These are phyloP conservation scores for Alternaria gaisen DNA, from an alignment of 2,329 filamentous ascomycete genomes.

Conservation along the genomic window DNA sequence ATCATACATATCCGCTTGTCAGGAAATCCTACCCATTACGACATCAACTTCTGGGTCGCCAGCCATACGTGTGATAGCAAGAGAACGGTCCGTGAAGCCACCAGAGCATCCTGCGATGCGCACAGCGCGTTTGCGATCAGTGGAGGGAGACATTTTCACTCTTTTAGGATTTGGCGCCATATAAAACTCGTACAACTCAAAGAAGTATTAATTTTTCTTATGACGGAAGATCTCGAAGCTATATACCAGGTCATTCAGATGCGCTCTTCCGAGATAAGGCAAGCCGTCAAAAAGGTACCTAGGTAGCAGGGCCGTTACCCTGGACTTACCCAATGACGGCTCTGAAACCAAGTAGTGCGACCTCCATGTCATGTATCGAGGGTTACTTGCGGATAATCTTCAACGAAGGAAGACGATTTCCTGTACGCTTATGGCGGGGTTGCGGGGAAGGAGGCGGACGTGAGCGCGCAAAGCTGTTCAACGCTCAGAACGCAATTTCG, in stretches of 20 bases:
- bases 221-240: constrained; percentile 1
- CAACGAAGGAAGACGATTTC: constrained; percentile 7
- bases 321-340: constrained; percentile 16
- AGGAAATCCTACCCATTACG: constrained; percentile 29
- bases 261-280: constrained; percentile 10
- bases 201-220: neutral
- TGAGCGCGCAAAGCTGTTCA: neutral
- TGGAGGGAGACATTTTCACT: constrained; percentile 22
- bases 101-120: constrained; percentile 50
- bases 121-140: constrained; percentile 34
- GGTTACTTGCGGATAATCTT: constrained; percentile 8
- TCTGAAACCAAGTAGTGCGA: constrained; percentile 4
- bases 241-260: constrained; percentile 18
- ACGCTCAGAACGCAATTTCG: neutral
- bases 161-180: constrained; percentile 16
- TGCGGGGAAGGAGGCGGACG: constrained; percentile 3
- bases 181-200: neutral
- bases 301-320: constrained; percentile 13
- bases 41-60: constrained; percentile 39
- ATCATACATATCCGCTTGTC: neutral
- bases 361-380: constrained; percentile 13
- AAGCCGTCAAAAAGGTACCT: neutral
- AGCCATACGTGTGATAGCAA: constrained; percentile 46
- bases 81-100: constrained; percentile 51
- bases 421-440: neutral